Evolutionary conservation across 1,139 yeast genomes (phyloP).

Genomic region (Suhomyces atakaporum): DNA sequence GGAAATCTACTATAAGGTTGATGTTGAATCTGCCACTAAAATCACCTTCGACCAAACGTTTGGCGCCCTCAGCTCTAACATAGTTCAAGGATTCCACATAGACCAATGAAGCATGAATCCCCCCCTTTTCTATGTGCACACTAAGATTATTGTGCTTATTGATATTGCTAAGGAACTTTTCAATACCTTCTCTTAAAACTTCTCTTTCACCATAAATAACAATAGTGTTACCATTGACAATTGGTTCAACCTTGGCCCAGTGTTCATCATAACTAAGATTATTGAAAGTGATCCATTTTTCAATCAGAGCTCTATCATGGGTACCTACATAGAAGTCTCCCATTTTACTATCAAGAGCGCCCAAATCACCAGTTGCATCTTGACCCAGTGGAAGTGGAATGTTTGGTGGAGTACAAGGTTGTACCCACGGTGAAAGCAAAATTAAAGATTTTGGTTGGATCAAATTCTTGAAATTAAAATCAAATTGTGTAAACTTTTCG

Average conservation of each 20-base stretch:
- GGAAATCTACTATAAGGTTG: constrained; percentile 18
- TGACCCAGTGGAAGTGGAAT: constrained; percentile 25
- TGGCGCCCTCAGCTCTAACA: constrained; percentile 24
- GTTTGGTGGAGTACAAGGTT: constrained; percentile 26
- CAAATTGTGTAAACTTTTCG: constrained; percentile 22
- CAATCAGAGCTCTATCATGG: constrained; percentile 17
- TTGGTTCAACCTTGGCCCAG: constrained; percentile 34
- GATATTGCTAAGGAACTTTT: constrained; percentile 25
- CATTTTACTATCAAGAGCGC: constrained; percentile 28
- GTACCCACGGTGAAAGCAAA: constrained; percentile 49
- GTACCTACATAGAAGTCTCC: constrained; percentile 34
- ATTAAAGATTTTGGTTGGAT: constrained; percentile 35
- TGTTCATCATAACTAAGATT: constrained; percentile 25
- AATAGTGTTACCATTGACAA: constrained; percentile 30
- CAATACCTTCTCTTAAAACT: constrained; percentile 34
- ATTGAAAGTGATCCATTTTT: constrained; percentile 28
- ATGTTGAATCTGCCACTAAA: constrained; percentile 29
- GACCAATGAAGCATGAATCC: constrained; percentile 33
- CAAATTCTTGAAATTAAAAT: constrained; percentile 18
- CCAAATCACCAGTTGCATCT: constrained; percentile 35
- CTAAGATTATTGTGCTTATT: constrained; percentile 23
- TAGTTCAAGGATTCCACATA: constrained; percentile 37
- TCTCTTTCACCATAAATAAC: constrained; percentile 39
- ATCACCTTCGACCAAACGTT: constrained; percentile 28
- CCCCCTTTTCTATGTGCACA: constrained; percentile 31